Base-by-base conservation (phyloP, 352 stramenopile species). In the Phytophthora tubulina region DNA sequence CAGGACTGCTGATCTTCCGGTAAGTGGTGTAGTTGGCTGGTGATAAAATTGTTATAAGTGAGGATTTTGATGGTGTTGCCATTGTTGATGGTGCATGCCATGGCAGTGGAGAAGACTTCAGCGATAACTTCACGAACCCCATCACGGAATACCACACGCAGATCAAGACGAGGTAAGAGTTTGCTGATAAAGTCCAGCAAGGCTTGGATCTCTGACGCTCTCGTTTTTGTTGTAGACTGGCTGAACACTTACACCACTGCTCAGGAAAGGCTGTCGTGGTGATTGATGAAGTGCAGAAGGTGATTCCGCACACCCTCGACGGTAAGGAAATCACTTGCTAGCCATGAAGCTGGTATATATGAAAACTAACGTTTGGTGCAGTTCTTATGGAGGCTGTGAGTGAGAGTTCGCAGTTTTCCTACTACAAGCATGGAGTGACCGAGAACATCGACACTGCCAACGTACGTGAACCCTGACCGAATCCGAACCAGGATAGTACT, bases 261-360 rank as follows among this genome's bases (percentile, higher is more conserved):
- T 91, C 79, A 17, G 92, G 92, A 21, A 95, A 97, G 67, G 91
- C 90, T 3, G 84, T 98, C 9, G 86, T 98, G 30, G 76, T 98
- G 33, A 97, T 98, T 52, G 92, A 98, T 61, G 92, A 98, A 82
- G 86, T 98, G 31, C 91, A 98, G 61, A 98, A 97, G 69, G 89
- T 96, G 60, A 91, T 97, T 54, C 91, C 91, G 9, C 89, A 95
- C 50, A 97, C 92, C 1, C 81, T 97, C 13, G 91, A 97, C 50
- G 89, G 86, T 93, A 76, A n/a, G 69, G 31, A 3, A 48, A 44
- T 36, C 36, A 52, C 15, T 60, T 72, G 6, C 46, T 48, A 3
- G 17, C 60, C 33, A 32, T 54, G 1, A 6, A 13, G 4, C 4
- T 61, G 9, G 13, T 50, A 32, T 6, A 30, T 58, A 39, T 49